Conservation (phyloP, 176 grass and related monocot species). For the Aegilops bicornis region DNA sequence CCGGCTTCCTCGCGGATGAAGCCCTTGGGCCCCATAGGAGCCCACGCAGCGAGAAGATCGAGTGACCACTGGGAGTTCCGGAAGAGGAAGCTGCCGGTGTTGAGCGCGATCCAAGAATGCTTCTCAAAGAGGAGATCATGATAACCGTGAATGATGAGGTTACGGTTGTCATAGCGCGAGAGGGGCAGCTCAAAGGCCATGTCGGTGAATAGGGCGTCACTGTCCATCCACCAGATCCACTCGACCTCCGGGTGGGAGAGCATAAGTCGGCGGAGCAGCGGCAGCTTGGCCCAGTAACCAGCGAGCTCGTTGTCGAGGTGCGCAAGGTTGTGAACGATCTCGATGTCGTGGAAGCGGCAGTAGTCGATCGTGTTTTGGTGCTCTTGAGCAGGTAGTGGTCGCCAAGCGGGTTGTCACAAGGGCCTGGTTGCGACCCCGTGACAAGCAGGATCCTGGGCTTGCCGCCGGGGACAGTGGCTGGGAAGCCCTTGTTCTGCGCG, state of each 20-base stretch:
- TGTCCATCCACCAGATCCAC: conserved; percentile 99
- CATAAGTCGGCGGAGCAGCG: conserved; percentile 79
- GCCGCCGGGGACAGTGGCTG: conserved; percentile 36
- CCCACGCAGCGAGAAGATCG: conserved; percentile 77
- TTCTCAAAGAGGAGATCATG: conserved; percentile 79
- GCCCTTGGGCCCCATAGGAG: conserved; percentile 90
- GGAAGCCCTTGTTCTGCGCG: conserved; percentile 56
- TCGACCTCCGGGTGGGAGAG: conserved; percentile 87
- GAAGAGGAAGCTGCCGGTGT: conserved; percentile 90
- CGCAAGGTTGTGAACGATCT: conserved; percentile 87
- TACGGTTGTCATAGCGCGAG: conserved; percentile 52
- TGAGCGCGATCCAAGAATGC: conserved; percentile 88
- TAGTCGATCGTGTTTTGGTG: conserved; percentile 98
- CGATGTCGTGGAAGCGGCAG: conserved; percentile 82
- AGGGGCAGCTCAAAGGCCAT: conserved; percentile 93
- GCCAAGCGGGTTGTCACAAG: conserved; percentile 82
- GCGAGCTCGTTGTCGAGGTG: conserved; percentile 92
- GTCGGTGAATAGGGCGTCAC: conserved; percentile 91
- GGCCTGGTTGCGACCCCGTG: conserved; percentile 79
- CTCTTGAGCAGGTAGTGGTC: conserved; percentile 95
- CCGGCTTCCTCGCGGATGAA: conserved; percentile 65
- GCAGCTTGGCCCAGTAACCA: conserved; percentile 91
- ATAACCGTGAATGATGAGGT: conserved; percentile 93
- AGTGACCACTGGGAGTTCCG: conserved; percentile 93
- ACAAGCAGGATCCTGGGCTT: conserved; percentile 80